Conservation (phyloP, 2,329 filamentous ascomycete genomes). For the Fusarium nelsonii region DNA sequence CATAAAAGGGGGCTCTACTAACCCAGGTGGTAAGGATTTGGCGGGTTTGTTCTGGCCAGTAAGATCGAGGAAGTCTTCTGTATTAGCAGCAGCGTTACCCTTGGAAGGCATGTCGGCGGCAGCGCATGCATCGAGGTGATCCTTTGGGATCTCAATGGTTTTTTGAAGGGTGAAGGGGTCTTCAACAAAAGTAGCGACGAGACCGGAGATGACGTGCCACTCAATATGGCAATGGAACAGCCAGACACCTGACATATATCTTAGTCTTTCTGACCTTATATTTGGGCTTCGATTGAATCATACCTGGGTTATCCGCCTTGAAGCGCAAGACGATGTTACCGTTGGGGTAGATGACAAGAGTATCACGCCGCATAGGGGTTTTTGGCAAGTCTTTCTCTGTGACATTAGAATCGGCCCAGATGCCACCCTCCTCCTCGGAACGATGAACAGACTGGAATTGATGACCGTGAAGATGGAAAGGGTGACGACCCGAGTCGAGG, state of each 20-base stretch:
- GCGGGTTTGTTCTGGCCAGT: constrained; percentile 69
- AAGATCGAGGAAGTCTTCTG: constrained; percentile 71
- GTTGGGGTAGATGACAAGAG: constrained; percentile 72
- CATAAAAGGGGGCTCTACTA: constrained; percentile 15
- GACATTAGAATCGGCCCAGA: constrained; percentile 60
- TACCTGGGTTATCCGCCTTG: constrained; percentile 74
- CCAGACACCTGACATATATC: constrained; percentile 65
- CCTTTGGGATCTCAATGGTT: constrained; percentile 68
- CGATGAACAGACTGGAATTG: constrained; percentile 77
- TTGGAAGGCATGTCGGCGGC: constrained; percentile 61
- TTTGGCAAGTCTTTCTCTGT: constrained; percentile 62
- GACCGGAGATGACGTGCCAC: constrained; percentile 77
- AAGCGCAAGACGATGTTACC: constrained; percentile 79
- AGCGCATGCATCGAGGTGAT: constrained; percentile 70
- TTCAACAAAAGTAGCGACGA: constrained; percentile 74
- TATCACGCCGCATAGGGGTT: constrained; percentile 76
- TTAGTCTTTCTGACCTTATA: neutral
- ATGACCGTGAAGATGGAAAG: constrained; percentile 84
- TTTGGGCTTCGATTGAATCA: constrained; percentile 20
- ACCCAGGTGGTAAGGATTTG: constrained; percentile 71
- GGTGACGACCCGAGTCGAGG: constrained; percentile 77
- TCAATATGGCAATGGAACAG: constrained; percentile 86
- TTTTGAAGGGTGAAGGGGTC: constrained; percentile 73
- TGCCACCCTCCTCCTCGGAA: constrained; percentile 67
- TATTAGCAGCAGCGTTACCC: constrained; percentile 84